These are phyloP conservation scores for Paxillus involutus DNA, from an alignment of 768 basidiomycete genomes.

Conservation along the genomic window DNA sequence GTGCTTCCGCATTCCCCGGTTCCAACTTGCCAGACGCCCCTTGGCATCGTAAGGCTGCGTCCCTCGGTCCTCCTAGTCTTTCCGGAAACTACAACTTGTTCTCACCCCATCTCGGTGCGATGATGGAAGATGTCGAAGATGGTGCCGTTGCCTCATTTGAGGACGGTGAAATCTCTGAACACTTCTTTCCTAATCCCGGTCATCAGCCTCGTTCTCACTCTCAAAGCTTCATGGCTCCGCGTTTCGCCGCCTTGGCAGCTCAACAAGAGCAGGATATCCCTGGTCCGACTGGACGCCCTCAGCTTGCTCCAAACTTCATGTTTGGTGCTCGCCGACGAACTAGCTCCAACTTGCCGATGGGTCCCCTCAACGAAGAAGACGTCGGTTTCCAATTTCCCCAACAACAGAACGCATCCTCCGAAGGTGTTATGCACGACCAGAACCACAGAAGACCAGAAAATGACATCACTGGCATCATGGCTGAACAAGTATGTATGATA, in stretches of 20 bases:
- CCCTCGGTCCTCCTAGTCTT: conserved; percentile 59
- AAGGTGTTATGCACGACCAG: conserved; percentile 30
- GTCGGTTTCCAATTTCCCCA: conserved; percentile 82
- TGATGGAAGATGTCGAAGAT: conserved; percentile 83
- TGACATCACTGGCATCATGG: conserved; percentile 90
- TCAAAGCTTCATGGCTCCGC: conserved; percentile 85
- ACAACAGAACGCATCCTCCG: conserved; percentile 42
- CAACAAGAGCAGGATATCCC: conserved; percentile 65
- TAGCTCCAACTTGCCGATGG: conserved; percentile 54
- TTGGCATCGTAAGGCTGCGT: conserved; percentile 81
- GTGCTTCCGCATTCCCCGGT: conserved; percentile 55
- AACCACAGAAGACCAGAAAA: conserved; percentile 59
- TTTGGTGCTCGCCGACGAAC: conserved; percentile 70
- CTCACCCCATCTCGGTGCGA: conserved; percentile 77
- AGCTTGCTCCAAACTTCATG: conserved; percentile 89
- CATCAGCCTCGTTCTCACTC: conserved; percentile 76
- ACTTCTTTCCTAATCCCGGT: conserved; percentile 44
- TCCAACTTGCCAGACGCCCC: conserved; percentile 44
- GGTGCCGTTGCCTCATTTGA: conserved; percentile 51
- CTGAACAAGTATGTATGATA: conserved; percentile 74
- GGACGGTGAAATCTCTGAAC: conserved; percentile 78
- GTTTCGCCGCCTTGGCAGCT: conserved; percentile 79
- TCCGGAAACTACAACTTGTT: conserved; percentile 68
- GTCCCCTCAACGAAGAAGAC: conserved; percentile 79
- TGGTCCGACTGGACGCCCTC: conserved; percentile 80